Evolutionary conservation across 2,329 filamentous ascomycete genomes (phyloP).

Genomic region (Chlorencoelia australis): DNA sequence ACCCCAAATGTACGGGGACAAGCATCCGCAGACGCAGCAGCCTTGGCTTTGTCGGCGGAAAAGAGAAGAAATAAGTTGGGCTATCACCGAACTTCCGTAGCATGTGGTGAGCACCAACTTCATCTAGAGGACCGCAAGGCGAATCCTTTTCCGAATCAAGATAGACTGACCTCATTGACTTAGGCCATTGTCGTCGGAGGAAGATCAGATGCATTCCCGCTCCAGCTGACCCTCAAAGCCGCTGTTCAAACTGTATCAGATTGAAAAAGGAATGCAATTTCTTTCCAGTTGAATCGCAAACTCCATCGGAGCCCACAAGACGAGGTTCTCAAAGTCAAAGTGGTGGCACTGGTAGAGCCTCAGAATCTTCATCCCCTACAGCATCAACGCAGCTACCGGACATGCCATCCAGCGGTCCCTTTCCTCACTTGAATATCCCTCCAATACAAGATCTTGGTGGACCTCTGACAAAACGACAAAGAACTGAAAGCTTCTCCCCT

Average conservation of each 20-base stretch:
- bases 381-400: slow-evolving; percentile 35
- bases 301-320: slow-evolving; percentile 35
- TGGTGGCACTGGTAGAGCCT: slow-evolving; percentile 27
- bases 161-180: slow-evolving; percentile 11
- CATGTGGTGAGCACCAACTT: slow-evolving; percentile 65
- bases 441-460: slow-evolving; percentile 37
- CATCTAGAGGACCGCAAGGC: slow-evolving; percentile 5
- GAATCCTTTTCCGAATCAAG: slow-evolving; percentile 3
- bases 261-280: slow-evolving; percentile 94
- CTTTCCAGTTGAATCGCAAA: slow-evolving; percentile 74
- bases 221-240: slow-evolving; percentile 59
- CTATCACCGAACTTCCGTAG: slow-evolving; percentile 90
- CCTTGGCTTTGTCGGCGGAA: slow-evolving; percentile 36
- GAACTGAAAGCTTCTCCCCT: slow-evolving; percentile 26
- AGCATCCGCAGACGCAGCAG: slow-evolving; percentile 26
- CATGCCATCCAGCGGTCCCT: slow-evolving; percentile 31
- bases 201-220: slow-evolving; percentile 87
- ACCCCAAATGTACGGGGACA: slow-evolving; percentile 38
- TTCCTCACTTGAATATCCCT: slow-evolving; percentile 35
- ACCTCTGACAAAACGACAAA: slow-evolving; percentile 30
- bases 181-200: slow-evolving; percentile 82
- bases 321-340: slow-evolving; percentile 30
- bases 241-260: slow-evolving; percentile 87
- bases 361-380: slow-evolving; percentile 40
- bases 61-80: slow-evolving; percentile 85